phyloP scores from a whole-genome alignment of 2,329 filamentous ascomycete species.

The Talaromyces sp. region DNA sequence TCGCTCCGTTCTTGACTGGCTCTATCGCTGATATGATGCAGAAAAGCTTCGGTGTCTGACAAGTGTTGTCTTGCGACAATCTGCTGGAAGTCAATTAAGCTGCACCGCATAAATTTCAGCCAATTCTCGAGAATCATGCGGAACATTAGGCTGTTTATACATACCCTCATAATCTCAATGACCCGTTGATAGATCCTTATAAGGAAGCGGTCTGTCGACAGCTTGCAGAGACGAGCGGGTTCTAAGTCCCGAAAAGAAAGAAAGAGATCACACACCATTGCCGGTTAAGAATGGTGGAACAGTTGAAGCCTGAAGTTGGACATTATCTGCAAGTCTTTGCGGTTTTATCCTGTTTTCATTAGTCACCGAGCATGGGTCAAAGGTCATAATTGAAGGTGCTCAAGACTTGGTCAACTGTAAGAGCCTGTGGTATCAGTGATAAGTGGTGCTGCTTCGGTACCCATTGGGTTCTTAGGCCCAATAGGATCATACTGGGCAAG shows the following conservation, averaged over 20 bases:
- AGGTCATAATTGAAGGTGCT: not conserved
- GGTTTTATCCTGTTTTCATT: not conserved
- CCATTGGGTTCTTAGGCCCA: not conserved
- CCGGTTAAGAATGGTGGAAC: not conserved
- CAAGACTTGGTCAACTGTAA: not conserved
- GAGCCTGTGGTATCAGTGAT: not conserved
- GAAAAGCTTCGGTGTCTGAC: not conserved
- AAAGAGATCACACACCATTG: not conserved
- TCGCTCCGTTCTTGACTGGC: not conserved
- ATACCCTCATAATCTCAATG: not conserved
- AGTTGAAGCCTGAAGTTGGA: not conserved
- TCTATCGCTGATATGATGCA: too few species aligned
- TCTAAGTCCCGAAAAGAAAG: not conserved
- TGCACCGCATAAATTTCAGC: not conserved
- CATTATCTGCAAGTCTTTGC: not conserved
- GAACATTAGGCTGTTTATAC: not conserved
- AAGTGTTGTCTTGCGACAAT: not conserved
- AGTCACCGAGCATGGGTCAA: not conserved
- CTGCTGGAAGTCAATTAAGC: not conserved
- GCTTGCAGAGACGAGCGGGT: not conserved
- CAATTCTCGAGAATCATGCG: not conserved
- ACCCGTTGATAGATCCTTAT: not conserved
- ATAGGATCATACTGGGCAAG: not conserved
- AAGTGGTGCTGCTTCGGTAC: not conserved
- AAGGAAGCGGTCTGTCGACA: not conserved